Base-by-base conservation (phyloP, 1,139 yeast genomes). In the Suhomyces yuchorum region DNA sequence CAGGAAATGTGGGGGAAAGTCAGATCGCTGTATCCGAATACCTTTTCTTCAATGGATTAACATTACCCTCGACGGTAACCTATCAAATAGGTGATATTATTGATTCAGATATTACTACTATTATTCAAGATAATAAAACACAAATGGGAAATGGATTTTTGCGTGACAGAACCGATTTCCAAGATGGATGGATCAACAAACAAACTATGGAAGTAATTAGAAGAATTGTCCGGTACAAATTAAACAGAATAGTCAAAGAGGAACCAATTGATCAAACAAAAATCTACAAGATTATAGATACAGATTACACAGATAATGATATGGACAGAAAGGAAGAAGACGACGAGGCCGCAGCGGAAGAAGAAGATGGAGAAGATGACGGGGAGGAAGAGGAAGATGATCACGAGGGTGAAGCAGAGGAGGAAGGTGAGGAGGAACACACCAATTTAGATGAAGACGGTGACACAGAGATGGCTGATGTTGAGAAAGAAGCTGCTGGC, bases 41-140 rank as follows among this genome's bases (percentile, higher is more conserved):
- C 24, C 80, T 89, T 54, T 68, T 80, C 30, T 93, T 93, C 66
- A 85, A 87, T 55, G 99, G 98, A 3, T 70, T 68, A 2, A 75
- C 75, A 30, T 61, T 87, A 20, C 96, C 97, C 0, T 70, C 77
- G 44, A 80, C 89, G 2, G 78, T 89, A 5, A 80, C 87, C 48
- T 84, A 87, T 56, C 97, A 90, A 61, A 71, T 93, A n/a, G 92
- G 92, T 33, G 95, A 93, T 61, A 73, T 93, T 5, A 65, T 78
- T 3, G 96, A 90, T 60, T 78, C 82, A 6, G 85, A 84, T 54
- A 71, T 92, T 9, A 63, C 67, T 4, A 71, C 72, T 6, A 65
- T 87, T 3, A 65, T 87, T 15, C 65, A 70, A 3, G 65, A 70
- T 1, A 63, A 66, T 19, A 58, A 54, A 39, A 70, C 6, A 58